Evolutionary conservation across 2,329 filamentous ascomycete genomes (phyloP).

Genomic region (Calonectria hawksworthii): DNA sequence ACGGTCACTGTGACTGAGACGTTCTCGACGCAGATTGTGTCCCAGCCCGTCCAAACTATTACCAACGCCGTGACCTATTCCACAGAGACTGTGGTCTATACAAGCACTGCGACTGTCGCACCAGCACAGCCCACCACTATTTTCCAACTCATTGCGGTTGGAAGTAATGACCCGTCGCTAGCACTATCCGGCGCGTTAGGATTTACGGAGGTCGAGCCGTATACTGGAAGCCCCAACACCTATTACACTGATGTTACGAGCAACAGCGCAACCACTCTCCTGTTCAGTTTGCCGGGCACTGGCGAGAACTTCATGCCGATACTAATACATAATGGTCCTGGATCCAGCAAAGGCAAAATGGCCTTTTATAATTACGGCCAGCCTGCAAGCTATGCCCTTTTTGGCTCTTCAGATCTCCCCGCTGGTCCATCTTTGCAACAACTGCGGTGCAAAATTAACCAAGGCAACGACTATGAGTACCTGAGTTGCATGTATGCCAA

Average conservation of each 20-base stretch:
- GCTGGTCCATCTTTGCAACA: neutral
- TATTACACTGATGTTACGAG: neutral
- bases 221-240: neutral
- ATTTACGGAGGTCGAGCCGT: neutral
- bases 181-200: no score
- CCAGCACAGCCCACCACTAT: neutral
- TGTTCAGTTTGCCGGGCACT: neutral
- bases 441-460: neutral
- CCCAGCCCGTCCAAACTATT: neutral
- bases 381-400: neutral
- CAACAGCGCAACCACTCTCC: neutral
- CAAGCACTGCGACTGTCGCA: neutral
- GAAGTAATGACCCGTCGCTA: neutral
- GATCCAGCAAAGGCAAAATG: neutral
- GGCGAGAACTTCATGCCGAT: neutral
- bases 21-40: neutral
- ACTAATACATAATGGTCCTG: neutral
- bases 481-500: no score
- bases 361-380: neutral
- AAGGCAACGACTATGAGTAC: no score
- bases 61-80: neutral
- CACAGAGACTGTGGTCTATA: neutral
- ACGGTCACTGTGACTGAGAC: neutral
- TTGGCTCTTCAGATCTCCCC: neutral
- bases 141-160: neutral